A percentile compares a stretch with the other conserved stretches of the same genome.
Conservation (phyloP, 2,329 filamentous ascomycete genomes). For the Ophiocordyceps sinensis region DNA sequence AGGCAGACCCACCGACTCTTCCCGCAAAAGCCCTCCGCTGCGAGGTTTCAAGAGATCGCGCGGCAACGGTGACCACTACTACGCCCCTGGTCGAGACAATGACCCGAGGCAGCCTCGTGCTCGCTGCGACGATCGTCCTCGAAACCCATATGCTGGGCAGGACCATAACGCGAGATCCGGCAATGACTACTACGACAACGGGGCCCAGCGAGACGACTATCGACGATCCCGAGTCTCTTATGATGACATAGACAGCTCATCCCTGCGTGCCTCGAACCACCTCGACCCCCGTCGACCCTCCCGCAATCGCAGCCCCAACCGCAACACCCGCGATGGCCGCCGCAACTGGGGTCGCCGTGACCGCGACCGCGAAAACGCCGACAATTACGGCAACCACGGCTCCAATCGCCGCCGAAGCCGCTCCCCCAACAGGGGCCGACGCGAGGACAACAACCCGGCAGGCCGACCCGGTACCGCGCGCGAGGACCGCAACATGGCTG, state of each 20-base stretch:
- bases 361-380: conserved; percentile 4
- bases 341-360: neutral
- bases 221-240: conserved; percentile 2
- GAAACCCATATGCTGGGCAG: conserved; percentile 26
- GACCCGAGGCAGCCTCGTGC: conserved; percentile 47
- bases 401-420: conserved; percentile 40
- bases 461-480: no score
- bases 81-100: conserved; percentile 24
- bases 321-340: conserved; percentile 16
- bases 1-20: conserved; percentile 56
- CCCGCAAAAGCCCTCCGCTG: conserved; percentile 42
- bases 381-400: conserved; percentile 27
- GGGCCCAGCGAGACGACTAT: neutral
- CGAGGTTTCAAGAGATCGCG: conserved; percentile 52
- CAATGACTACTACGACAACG: conserved; percentile 1
- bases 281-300: neutral
- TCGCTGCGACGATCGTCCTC: conserved; percentile 43
- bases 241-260: conserved; percentile 1
- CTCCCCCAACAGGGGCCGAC: conserved; percentile 29
- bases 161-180: conserved; percentile 7
- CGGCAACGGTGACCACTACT: conserved; percentile 44
- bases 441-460: conserved; percentile 12
- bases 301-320: conserved; percentile 13
- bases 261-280: neutral
- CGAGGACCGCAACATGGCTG: no score